Conservation (phyloP, 164 flowering plant species). For the Magnolia officinalis region DNA sequence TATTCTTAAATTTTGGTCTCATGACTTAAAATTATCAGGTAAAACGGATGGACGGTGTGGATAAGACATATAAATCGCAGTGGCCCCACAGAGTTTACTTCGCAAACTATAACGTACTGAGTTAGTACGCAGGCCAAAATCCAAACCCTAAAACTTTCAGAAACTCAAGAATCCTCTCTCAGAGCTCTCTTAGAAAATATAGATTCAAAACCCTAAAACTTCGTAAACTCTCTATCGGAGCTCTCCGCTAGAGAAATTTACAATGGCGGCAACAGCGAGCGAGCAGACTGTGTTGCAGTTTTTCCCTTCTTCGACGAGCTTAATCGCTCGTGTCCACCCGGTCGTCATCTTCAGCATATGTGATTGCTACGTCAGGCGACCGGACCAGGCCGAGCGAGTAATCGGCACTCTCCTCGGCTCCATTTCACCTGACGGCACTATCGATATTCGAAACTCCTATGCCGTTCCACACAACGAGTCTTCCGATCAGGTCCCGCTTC, state of each 20-base stretch:
- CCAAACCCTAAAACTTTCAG: too few species aligned
- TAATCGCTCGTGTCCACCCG: conserved; percentile 80
- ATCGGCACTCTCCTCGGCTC: conserved; percentile 98
- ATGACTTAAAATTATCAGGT: too few species aligned
- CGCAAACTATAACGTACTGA: too few species aligned
- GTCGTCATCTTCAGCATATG: conserved; percentile 88
- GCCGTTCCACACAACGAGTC: conserved; percentile 93
- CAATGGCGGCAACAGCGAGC: conserved; percentile 38
- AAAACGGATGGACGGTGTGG: too few species aligned
- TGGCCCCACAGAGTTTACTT: too few species aligned
- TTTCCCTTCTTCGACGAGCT: conserved; percentile 35
- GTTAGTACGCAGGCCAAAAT: too few species aligned
- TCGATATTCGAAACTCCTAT: conserved; percentile 84
- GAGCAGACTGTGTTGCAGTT: conserved; percentile 69
- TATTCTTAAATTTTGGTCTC: too few species aligned
- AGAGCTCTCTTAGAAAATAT: too few species aligned
- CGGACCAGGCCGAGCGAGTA: conserved; percentile 86
- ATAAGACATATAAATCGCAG: too few species aligned
- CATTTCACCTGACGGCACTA: conserved; percentile 77
- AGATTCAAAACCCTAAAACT: neutral
- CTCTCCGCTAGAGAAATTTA: neutral
- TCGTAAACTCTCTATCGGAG: neutral
- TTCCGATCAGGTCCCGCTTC: conserved; percentile 60
- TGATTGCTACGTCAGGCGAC: conserved; percentile 85
- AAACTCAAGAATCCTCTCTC: too few species aligned